Conservation (phyloP, 2,329 filamentous ascomycete genomes). For the Cytospora mali region DNA sequence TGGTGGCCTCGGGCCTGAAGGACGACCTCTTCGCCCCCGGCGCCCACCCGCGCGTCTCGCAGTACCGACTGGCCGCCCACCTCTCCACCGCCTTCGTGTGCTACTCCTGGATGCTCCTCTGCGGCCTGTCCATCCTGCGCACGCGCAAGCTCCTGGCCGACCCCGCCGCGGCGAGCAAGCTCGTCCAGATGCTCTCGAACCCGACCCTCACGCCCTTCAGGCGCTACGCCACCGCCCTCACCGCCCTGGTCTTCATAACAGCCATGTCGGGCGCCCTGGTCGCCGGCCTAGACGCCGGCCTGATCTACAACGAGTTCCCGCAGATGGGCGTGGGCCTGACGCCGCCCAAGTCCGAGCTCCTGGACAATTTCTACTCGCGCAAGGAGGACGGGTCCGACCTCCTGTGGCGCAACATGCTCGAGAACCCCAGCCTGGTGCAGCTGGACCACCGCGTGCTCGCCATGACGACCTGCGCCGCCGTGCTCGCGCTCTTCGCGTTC, state of each 20-base stretch:
- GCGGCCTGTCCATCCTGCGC: conserved; percentile 82
- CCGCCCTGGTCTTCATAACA: conserved; percentile 79
- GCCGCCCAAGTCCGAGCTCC: conserved; percentile 81
- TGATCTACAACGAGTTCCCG: conserved; percentile 99
- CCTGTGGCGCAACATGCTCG: conserved; percentile 96
- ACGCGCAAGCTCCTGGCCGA: conserved; percentile 71
- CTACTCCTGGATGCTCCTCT: conserved; percentile 92
- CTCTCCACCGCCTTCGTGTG: conserved; percentile 88
- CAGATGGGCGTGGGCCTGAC: conserved; percentile 86
- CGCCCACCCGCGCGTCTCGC: conserved; percentile 86
- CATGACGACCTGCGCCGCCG: conserved; percentile 80
- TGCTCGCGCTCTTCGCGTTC: conserved; percentile 81
- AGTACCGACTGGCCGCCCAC: conserved; percentile 90
- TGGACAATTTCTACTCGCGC: conserved; percentile 82
- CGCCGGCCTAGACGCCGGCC: conserved; percentile 89
- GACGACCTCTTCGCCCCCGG: conserved; percentile 94
- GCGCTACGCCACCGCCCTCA: conserved; percentile 69
- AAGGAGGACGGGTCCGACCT: conserved; percentile 77
- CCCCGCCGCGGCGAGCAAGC: conserved; percentile 62
- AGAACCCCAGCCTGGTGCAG: conserved; percentile 95
- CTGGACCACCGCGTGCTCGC: conserved; percentile 93
- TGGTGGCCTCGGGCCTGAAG: conserved; percentile 95
- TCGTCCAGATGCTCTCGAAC: conserved; percentile 63
- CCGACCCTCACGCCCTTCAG: conserved; percentile 75
- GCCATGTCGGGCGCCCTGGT: conserved; percentile 94